Evolutionary conservation across 2,329 filamentous ascomycete species (phyloP).

Genomic region (Aspergillus udagawae): DNA sequence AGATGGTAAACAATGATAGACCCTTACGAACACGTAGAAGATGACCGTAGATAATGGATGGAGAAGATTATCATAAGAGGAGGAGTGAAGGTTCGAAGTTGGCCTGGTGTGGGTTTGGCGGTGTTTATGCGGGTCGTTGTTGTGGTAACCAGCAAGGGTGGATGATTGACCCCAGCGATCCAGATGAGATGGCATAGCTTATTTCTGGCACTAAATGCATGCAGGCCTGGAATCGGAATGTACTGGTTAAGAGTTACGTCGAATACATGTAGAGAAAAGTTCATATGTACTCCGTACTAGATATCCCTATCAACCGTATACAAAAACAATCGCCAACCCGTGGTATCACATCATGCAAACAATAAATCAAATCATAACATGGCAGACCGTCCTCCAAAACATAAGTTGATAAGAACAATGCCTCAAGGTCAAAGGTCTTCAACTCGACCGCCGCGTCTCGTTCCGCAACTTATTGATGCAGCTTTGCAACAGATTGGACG

Average conservation of each 20-base stretch:
- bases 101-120: neutral
- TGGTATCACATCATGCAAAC: slow-evolving; percentile 6
- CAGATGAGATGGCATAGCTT: neutral
- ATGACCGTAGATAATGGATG: neutral
- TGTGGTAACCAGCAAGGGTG: slow-evolving; percentile 15
- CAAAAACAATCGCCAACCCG: neutral
- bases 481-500: slow-evolving; percentile 71
- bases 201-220: neutral
- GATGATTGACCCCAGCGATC: neutral
- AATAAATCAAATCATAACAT: slow-evolving; percentile 2
- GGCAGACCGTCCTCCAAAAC: neutral
- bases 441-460: neutral
- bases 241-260: neutral
- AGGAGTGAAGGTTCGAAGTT: neutral
- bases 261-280: neutral
- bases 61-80: slow-evolving; percentile 1
- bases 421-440: neutral
- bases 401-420: neutral
- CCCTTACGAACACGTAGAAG: neutral
- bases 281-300: neutral
- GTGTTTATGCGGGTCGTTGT: slow-evolving; percentile 12
- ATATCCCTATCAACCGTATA: neutral
- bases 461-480: slow-evolving; percentile 63
- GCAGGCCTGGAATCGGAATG: neutral
- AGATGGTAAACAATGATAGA: neutral